Conservation (phyloP, 176 grass and related monocot genomes). For the Echinochloa phyllopogon region DNA sequence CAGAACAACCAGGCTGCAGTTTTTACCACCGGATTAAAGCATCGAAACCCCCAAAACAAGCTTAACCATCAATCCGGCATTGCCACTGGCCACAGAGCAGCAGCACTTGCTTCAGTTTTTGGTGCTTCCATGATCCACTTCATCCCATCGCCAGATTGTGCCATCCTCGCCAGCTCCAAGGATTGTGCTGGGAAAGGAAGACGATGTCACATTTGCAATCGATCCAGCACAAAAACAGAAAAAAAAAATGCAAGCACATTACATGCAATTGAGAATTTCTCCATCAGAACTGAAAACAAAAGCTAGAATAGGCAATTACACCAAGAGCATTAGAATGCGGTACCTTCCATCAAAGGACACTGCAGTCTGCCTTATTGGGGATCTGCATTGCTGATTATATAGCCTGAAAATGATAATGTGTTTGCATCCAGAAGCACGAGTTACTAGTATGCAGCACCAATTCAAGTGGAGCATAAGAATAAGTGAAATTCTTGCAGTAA, state of each 20-base stretch:
- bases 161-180: conserved; percentile 85
- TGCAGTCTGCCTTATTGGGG: conserved; percentile 87
- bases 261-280: neutral
- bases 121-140: conserved; percentile 38
- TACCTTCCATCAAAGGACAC: conserved; percentile 96
- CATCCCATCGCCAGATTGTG: conserved; percentile 81
- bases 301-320: neutral
- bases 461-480: neutral
- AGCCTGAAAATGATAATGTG: conserved; percentile 54
- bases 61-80: neutral
- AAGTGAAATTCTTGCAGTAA: conserved; percentile 1
- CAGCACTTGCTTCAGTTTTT: conserved; percentile 32
- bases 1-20: neutral
- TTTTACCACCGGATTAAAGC: no score
- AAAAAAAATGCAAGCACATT: neutral
- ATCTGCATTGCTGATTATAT: conserved; percentile 73
- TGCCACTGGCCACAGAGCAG: neutral
- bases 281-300: neutral
- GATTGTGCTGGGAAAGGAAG: conserved; percentile 66
- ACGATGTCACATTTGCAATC: neutral
- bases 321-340: neutral
- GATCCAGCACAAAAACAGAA: neutral
- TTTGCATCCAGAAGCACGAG: conserved; percentile 6
- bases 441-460: neutral
- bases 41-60: neutral